Conservation (phyloP, 306 rosid species). For the Cyamopsis tetragonoloba region DNA sequence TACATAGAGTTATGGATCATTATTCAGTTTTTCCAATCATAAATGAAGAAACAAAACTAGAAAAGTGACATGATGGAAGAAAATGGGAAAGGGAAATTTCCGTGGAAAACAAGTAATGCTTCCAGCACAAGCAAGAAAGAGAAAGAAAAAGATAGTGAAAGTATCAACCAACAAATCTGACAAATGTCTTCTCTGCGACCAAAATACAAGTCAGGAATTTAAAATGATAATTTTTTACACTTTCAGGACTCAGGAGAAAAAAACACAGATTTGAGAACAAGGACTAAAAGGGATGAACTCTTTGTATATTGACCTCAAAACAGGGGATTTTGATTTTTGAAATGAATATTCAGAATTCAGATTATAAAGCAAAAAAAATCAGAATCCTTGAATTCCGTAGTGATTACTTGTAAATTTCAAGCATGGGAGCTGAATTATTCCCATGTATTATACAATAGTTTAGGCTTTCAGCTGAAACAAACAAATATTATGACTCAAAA, state of each 20-base stretch:
- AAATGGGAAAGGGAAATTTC: not conserved
- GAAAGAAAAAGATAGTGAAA: not conserved
- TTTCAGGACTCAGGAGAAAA: not conserved
- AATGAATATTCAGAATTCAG: not conserved
- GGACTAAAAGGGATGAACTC: not conserved
- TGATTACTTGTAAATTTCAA: not conserved
- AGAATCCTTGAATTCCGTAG: not conserved
- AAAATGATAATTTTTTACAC: not conserved
- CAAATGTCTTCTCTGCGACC: constrained; percentile 20
- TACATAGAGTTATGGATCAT: not conserved
- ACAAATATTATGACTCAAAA: not conserved
- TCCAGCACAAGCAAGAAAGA: constrained; percentile 11
- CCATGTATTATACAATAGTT: not conserved
- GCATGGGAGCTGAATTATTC: not conserved
- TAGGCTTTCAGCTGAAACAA: not conserved
- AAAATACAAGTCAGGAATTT: constrained; percentile 27
- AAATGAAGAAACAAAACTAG: not conserved
- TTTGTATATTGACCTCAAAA: not conserved
- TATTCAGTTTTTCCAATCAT: not conserved
- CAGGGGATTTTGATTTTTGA: not conserved
- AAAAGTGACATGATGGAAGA: not conserved
- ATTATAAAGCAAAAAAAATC: not conserved
- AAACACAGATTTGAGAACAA: not conserved
- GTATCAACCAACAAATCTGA: constrained; percentile 2
- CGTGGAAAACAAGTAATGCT: constrained; percentile 14